Conservation (phyloP, 352 stramenopile species). For the Lagenidium sp. region DNA sequence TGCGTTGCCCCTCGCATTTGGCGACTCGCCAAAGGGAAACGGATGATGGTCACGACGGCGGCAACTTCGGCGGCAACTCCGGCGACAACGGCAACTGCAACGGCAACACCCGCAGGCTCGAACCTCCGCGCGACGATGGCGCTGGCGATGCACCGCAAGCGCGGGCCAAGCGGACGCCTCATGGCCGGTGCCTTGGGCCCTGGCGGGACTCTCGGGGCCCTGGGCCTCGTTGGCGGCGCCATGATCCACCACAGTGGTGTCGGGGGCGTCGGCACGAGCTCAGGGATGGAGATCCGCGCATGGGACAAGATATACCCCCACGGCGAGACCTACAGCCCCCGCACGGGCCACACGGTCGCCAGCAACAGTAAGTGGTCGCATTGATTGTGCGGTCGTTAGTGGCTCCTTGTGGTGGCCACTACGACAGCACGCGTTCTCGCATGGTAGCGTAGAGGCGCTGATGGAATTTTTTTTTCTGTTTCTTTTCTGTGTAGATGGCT, state of each 20-base stretch:
- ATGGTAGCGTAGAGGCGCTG: neutral
- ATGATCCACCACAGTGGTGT: neutral
- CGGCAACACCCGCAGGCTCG: neutral
- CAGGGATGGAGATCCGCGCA: conserved; percentile 50
- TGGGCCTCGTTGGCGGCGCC: too few relatives aligned
- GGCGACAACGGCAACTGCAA: neutral
- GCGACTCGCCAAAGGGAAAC: too few relatives aligned
- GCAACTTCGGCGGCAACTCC: too few relatives aligned
- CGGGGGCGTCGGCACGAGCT: neutral
- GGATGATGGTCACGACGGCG: too few relatives aligned
- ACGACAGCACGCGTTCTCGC: too few relatives aligned
- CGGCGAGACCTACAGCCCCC: conserved; percentile 74
- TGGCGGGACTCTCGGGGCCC: too few relatives aligned
- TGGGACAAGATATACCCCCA: conserved; percentile 70
- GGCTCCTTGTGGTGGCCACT: too few relatives aligned
- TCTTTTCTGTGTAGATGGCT: conserved; percentile 36
- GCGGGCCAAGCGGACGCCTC: too few relatives aligned
- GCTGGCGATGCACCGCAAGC: neutral
- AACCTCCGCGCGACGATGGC: neutral
- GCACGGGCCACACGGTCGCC: conserved; percentile 80
- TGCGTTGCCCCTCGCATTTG: too few relatives aligned
- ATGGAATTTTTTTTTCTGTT: neutral
- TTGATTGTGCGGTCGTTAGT: neutral
- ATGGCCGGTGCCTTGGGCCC: too few relatives aligned
- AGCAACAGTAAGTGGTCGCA: conserved; percentile 35